phyloP scores from a whole-genome alignment of 257 asterid species.

The Solanum chaucha region DNA sequence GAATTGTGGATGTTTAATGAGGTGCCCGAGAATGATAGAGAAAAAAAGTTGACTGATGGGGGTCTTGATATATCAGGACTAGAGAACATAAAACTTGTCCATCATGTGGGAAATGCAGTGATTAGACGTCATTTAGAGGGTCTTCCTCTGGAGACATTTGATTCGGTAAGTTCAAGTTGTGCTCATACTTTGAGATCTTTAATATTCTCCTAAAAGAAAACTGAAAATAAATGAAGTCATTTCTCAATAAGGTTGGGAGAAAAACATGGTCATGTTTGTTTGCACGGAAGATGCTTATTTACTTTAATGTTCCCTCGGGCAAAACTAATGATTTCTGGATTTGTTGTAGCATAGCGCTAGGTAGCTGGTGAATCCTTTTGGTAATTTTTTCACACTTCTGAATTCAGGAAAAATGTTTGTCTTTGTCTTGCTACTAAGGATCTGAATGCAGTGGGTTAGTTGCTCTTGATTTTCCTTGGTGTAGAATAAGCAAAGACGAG shows the following conservation, averaged over 20 bases:
- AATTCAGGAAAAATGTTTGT: not conserved
- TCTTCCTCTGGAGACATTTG: slow-evolving; percentile 93
- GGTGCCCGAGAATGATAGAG: slow-evolving; percentile 74
- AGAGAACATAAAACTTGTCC: slow-evolving; percentile 73
- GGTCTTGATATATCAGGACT: slow-evolving; percentile 82
- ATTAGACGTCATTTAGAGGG: slow-evolving; percentile 85
- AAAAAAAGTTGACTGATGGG: slow-evolving; percentile 74
- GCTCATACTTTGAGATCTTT: slow-evolving; percentile 5
- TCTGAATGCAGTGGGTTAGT: not conserved
- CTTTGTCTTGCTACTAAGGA: not conserved
- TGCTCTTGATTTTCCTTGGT: not conserved
- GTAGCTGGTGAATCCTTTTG: not conserved
- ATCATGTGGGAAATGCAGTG: slow-evolving; percentile 89
- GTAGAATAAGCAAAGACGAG: not conserved
- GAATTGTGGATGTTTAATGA: slow-evolving; percentile 97
- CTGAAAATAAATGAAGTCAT: not conserved
- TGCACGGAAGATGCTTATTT: not conserved
- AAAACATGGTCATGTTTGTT: not conserved
- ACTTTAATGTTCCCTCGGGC: not conserved
- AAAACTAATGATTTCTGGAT: not conserved
- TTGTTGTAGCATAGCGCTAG: not conserved
- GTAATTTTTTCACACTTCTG: not conserved
- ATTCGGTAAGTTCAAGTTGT: slow-evolving; percentile 66
- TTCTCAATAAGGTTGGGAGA: not conserved
- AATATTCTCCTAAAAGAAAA: not conserved